These are phyloP conservation scores for Physcia stellaris DNA, from an alignment of 495 filamentous ascomycete species.

Conservation along the genomic window DNA sequence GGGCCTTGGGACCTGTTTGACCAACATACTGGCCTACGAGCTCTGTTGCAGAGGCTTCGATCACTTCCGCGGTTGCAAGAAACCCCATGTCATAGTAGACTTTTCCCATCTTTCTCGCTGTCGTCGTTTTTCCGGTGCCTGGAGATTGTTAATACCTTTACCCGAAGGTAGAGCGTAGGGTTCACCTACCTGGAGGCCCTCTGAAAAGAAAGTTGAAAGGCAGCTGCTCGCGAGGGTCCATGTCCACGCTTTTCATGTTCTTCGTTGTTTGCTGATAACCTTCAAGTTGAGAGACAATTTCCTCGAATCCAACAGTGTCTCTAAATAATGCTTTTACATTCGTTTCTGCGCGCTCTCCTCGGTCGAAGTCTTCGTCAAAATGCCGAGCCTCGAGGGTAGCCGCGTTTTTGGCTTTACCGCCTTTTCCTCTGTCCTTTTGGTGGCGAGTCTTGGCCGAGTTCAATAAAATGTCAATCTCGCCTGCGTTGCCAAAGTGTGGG, in stretches of 20 bases:
- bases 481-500: constrained; percentile 41
- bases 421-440: constrained; percentile 32
- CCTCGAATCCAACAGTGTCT: constrained; percentile 53
- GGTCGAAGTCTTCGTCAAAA: constrained; percentile 54
- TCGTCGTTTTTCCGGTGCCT: constrained; percentile 67
- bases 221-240: constrained; percentile 45
- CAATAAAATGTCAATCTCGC: constrained; percentile 52
- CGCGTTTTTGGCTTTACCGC: constrained; percentile 10
- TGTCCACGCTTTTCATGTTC: constrained; percentile 29
- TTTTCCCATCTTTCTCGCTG: constrained; percentile 56
- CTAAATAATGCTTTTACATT: constrained; percentile 48
- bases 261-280: constrained; percentile 44
- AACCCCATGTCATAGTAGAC: constrained; percentile 63
- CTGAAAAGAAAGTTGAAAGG: constrained; percentile 52
- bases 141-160: background rate
- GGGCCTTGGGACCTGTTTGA: constrained; percentile 34
- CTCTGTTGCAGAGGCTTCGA: constrained; percentile 48
- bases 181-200: constrained; percentile 44
- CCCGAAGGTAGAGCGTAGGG: background rate
- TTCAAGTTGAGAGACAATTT: constrained; percentile 42
- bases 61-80: constrained; percentile 36
- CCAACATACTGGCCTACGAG: constrained; percentile 44
- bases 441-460: constrained; percentile 43
- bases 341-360: constrained; percentile 32
- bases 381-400: constrained; percentile 43